Evolutionary conservation across 1,139 yeast genomes (phyloP), one percentile per base, ranked within the genome.

Genomic region (Protomyces pachydermus): DNA sequence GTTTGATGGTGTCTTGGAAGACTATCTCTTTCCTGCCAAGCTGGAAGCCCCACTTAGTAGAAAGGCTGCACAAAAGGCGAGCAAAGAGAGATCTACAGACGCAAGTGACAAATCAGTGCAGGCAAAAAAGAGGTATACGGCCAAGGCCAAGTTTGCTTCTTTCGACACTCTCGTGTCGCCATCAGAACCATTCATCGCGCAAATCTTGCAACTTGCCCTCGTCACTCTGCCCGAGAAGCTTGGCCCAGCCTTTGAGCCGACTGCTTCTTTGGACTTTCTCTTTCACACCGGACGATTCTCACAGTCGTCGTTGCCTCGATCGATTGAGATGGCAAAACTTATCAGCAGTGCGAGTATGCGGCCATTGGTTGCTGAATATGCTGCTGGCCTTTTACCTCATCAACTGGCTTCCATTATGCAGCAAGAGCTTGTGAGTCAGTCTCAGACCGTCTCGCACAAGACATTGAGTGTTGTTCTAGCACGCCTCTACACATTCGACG

Each of bases 1-100:
- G 18, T 20, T 58, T 18, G 62, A 58, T 20, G 56, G 56, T 12
- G 42, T 42, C 23, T 2, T 58, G 32, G 62, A 58, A 42, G 56
- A 58, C 6, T 52, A 35, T 16, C 52, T 58, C n/a, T 52, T 58
- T 35, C 52, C 62, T 10, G 51, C 28, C 8, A 3, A 25, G 25
- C 6, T 18, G 23, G 48, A 42, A 20, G 23, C 48, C 12, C 48
- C 48, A 4, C 20, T 28, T 18, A 54, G 35, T 16, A 25, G 54
- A n/a, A 37, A 39, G 28, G 34, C 46, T 8, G 25, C 35, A 18
- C 48, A 20, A 28, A 38, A 35, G 45, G 48, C 54, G 18, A 51
- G 46, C 20, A 48, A 46, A 12, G 60, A 56, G 45, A 54, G 50
- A n/a, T n/a, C 37, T 5, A 25, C 20, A n/a, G 48, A 48, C 5